Evolutionary conservation across 2,329 filamentous ascomycete genomes (phyloP), one percentile per base, ranked within the genome.

Genomic region (Diaporthe citrichinensis): DNA sequence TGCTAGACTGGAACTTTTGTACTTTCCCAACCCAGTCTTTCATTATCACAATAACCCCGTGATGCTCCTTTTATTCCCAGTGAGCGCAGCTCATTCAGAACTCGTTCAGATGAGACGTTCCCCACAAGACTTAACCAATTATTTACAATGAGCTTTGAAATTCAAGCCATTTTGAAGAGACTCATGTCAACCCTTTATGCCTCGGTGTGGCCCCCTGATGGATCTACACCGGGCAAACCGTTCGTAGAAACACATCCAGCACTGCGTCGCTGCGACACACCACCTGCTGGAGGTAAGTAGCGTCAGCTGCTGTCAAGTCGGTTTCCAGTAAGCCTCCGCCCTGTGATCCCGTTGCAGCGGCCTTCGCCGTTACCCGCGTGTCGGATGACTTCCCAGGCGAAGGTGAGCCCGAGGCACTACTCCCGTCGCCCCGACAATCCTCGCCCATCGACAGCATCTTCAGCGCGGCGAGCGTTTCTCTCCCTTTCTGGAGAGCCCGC

Each of bases 401-500:
- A 15, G 25, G 61, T 15, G 10, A 23, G 2, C 41, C 25, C 4
- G 41, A 49, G n/a, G 25, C 2, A 46, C 39, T 34, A 1, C 10
- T 14, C 5, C 58, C 14, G 2, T 61, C n/a, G 23, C 8, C 36
- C 1, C 34, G 10, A 1, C 34, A 15, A n/a, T 17, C 39, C 17
- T 23, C 41, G 4, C 39, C 25, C 4, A 34, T 15, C 7, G 61
- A 46, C 10, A 65, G 41, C 4, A 5, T 34, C 17, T 49, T 65
- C 61, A 65, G 41, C 41, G 17, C 41, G 25, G 25, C 17, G 4
- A 65, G 25, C 1, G 20, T 23, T 8, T 49, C 61, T 5, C 28
- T 15, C 4, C 61, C 41, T 49, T 65, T 65, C 41, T 65, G 41
- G 15, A 65, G 59, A 10, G 59, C 59, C 8, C 59, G n/a, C 59